Evolutionary conservation across 2,329 filamentous ascomycete species (phyloP), one percentile per base, ranked within the genome.

Genomic region (Colletotrichum scovillei): DNA sequence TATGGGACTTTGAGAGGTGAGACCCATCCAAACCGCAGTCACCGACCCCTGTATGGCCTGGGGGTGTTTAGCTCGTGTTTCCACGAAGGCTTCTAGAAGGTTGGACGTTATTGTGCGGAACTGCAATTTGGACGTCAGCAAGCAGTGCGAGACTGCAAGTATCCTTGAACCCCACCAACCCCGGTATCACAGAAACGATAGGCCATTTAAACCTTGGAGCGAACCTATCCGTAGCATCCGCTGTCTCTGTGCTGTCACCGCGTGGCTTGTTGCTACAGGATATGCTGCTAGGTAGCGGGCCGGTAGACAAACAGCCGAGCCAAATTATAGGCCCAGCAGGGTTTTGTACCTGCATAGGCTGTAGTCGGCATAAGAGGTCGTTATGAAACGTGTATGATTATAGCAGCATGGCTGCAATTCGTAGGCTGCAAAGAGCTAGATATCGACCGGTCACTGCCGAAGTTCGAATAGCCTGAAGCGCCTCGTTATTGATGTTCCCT

Each of bases 41-140:
- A 60, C 19, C 19, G 7, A 57, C 49, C 26, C 67, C 32, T 30
- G 60, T 49, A 49, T 38, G 22, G 24, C 52, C 30, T 24, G 38
- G 46, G 53, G n/a, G 56, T 56, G 32, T 38, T 52, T 35, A 19
- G 56, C n/a, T 28, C 22, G 38, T 55, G 59, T 46, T 64, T 72
- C 67, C 56, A 38, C 56, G 55, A 73, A 65, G 26, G 62, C 71
- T 73, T 73, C 71, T 62, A 66, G 71, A 73, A 73, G 67, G 24
- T 46, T 30, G 24, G 46, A 22, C 38, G 49, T 56, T 53, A 49
- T 12, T 66, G 53, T 14, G 22, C 42, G 52, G 46, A 63, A 52
- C n/a, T 32, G 24, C 46, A 22, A 53, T 22, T 8, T 46, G 28
- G 52, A 11, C 19, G 22, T 42, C 28, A 53, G 28, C 14, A 14